Conservation (phyloP, 306 rosid genomes). For the Corylus americana region DNA sequence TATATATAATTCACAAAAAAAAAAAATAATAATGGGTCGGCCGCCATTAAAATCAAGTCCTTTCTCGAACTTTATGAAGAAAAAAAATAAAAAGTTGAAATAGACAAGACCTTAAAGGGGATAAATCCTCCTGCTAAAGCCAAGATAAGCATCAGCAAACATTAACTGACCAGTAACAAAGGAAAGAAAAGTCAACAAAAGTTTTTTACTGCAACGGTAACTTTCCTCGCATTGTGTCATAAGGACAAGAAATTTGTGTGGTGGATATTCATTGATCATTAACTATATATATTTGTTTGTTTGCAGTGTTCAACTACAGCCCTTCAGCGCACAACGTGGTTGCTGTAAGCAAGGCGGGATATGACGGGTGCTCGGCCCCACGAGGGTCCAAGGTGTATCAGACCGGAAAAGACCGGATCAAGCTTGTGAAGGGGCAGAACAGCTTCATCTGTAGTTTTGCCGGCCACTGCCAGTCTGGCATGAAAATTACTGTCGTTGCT, state of each 20-base stretch:
- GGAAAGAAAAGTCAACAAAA: too few species aligned
- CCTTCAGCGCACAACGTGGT: constrained; percentile 54
- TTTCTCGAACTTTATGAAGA: too few species aligned
- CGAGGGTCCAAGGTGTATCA: constrained; percentile 37
- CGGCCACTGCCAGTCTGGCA: constrained; percentile 62
- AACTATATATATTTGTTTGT: not conserved
- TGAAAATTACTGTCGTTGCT: constrained; percentile 67
- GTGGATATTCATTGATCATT: not conserved
- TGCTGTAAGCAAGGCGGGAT: constrained; percentile 45
- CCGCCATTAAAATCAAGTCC: too few species aligned
- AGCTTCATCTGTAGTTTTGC: constrained; percentile 59
- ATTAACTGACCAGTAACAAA: too few species aligned
- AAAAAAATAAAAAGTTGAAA: too few species aligned
- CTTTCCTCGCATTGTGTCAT: too few species aligned
- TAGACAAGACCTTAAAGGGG: too few species aligned
- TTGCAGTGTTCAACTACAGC: constrained; percentile 54
- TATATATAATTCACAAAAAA: too few species aligned
- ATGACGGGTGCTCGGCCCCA: constrained; percentile 44
- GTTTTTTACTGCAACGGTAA: too few species aligned
- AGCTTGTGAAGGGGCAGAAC: constrained; percentile 53
- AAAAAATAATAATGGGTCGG: too few species aligned
- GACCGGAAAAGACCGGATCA: constrained; percentile 59
- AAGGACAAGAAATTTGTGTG: not conserved
- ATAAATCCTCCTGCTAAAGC: too few species aligned
- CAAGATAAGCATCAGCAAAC: too few species aligned